Evolutionary conservation across 805 yeast species (phyloP), one percentile per base, ranked within the genome.

Genomic region (Deakozyma indianensis): DNA sequence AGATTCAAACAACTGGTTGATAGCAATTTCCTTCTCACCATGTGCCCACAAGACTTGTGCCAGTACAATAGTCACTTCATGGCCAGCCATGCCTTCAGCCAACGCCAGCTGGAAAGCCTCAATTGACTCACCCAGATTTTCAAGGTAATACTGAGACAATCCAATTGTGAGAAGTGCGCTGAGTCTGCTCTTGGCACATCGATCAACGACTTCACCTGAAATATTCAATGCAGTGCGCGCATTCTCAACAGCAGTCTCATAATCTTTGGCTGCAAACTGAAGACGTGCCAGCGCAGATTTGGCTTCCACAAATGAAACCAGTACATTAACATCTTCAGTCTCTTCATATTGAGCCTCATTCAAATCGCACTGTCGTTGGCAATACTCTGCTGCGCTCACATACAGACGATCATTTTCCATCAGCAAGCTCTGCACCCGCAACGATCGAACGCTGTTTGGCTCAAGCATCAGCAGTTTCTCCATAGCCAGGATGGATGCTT

Each of bases 31-130:
- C n/a, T 73, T 77, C 0, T 77, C 73, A n/a, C 77, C 82, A 47
- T 75, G 74, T 2, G 85, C 84, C 65, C 80, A 82, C 43, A 92
- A 66, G 0, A 88, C 81, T 56, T 87, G 94, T 0, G 92, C 76
- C 20, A 85, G 71, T 23, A 90, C 62, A 4, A 80, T 74, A 15
- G 85, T 77, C n/a, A 86, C 69, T 49, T 80, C 72, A 50, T 73
- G 77, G 3, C 82, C 75, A 43, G 75, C 77, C 3, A 74, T 72
- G 22, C 80, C 71, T 1, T 62, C 55, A 22, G 66, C 70, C 41
- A 87, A 63, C n/a, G 92, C 75, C 27, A 66, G 62, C 48, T 75
- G 77, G 57, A 90, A 78, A 55, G 80, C 78, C 2, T 70, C 75
- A 45, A 90, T 62, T 0, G 96, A 77, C 7, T 69, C 69, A 47